Evolutionary conservation across 768 basidiomycete genomes (phyloP), one percentile per base, ranked within the genome.

Genomic region (Trametes coccinea): DNA sequence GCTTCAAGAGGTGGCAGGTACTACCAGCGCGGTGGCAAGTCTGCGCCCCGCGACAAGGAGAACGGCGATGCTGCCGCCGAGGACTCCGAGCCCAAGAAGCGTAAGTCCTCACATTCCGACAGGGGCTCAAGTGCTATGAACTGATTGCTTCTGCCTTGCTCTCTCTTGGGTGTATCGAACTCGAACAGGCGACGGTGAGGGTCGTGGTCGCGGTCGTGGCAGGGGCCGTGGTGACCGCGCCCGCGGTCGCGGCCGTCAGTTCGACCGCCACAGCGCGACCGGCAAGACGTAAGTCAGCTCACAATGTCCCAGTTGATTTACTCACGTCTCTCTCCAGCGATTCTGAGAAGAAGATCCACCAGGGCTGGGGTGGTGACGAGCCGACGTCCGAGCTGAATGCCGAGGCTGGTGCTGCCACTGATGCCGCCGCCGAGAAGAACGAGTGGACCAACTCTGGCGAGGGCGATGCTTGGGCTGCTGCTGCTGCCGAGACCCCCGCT

Each of bases 301-400:
- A 43, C 27, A 56, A 4, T n/a, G 9, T 22, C 40, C 13, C 29
- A 61, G 9, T 63, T 33, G 16, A n/a, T 59, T 33, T 16, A 44
- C 48, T 54, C 3, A 56, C 47, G 27, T 31, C 4, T 16, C 5
- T 65, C 59, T 61, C 57, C 67, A 95, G 92, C 74, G 96, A 98
- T 78, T 89, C 92, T 47, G 92, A 95, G 68, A 98, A 98, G 84
- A 93, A 93, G 80, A 78, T 95, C 69, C 90, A 93, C 74, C 90
- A 93, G 72, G 89, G 88, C 66, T 98, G 96, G 96, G 96, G 96
- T 66, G 92, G 90, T 44, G 93, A 95, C 65, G 92, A 95, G 68
- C 93, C 90, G 68, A 82, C 79, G 67, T 75, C 89, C 41, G 96
- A 98, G 76, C 82, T 93, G 70, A 88, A 88, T 77, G 82, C 80